Evolutionary conservation across 2,329 filamentous ascomycete genomes (phyloP).

Genomic region (Cladophialophora exuberans): DNA sequence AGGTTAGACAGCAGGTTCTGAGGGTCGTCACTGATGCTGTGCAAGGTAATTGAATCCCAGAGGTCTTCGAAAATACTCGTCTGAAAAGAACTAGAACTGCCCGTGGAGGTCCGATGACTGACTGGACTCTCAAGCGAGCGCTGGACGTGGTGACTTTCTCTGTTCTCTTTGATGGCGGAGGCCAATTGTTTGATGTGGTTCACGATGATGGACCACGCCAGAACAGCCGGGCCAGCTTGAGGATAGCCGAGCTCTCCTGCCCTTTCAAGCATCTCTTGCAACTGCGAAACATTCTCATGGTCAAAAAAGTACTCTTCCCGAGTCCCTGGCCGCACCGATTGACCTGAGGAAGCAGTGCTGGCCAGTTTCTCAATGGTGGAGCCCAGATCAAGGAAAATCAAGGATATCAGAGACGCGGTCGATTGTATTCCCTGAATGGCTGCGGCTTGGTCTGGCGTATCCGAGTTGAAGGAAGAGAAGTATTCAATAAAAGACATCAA

Average conservation of each 20-base stretch:
- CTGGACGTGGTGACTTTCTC: slow-evolving; percentile 47
- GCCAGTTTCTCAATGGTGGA: slow-evolving; percentile 22
- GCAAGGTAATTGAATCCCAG: slow-evolving; percentile 48
- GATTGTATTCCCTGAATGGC: slow-evolving; percentile 25
- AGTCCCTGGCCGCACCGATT: slow-evolving; percentile 11
- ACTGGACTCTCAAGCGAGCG: slow-evolving; percentile 42
- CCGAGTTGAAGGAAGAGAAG: slow-evolving; percentile 26
- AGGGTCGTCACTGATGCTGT: slow-evolving; percentile 49
- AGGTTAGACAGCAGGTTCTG: slow-evolving; percentile 52
- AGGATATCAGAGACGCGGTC: slow-evolving; percentile 15
- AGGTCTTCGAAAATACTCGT: slow-evolving; percentile 52
- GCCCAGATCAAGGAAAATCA: slow-evolving; percentile 24
- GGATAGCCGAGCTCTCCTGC: slow-evolving; percentile 61
- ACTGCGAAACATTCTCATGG: slow-evolving; percentile 68
- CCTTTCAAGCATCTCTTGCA: slow-evolving; percentile 71
- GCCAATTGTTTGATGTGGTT: slow-evolving; percentile 69
- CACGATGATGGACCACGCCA: slow-evolving; percentile 80
- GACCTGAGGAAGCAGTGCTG: slow-evolving; percentile 13
- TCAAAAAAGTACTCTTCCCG: slow-evolving; percentile 57
- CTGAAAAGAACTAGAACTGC: slow-evolving; percentile 38
- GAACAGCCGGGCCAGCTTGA: slow-evolving; percentile 72
- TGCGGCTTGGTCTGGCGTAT: slow-evolving; percentile 15
- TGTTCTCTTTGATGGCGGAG: slow-evolving; percentile 61
- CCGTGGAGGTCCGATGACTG: slow-evolving; percentile 30
- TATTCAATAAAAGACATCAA: slow-evolving; percentile 58